A percentile compares a stretch with the other conserved stretches of the same genome.
phyloP scores from a whole-genome alignment of 495 filamentous ascomycete genomes.

The Neurospora terricola region DNA sequence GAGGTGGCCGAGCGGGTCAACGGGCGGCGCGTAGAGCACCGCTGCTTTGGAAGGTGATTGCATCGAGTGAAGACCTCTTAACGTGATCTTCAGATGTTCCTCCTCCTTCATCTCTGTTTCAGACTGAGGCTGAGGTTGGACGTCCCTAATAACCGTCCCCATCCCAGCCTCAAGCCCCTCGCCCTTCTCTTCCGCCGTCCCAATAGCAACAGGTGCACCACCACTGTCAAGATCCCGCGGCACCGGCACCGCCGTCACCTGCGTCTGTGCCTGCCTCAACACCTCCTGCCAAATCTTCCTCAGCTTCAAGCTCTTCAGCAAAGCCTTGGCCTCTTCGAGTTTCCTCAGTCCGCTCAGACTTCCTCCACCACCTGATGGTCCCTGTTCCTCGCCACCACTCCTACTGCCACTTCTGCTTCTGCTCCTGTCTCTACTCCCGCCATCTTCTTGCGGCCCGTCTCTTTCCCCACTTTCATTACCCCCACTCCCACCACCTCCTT shows the following conservation, averaged over 20 bases:
- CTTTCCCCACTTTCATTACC: not conserved
- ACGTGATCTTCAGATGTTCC: conserved; percentile 24
- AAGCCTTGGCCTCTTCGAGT: conserved; percentile 46
- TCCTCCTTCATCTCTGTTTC: not conserved
- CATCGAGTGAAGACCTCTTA: conserved; percentile 41
- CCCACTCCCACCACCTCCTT: not conserved
- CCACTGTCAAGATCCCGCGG: conserved; percentile 8
- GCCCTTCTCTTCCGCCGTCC: conserved; percentile 1
- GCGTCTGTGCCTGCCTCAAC: conserved; percentile 19
- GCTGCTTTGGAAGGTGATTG: conserved; percentile 26
- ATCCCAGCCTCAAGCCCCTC: not conserved
- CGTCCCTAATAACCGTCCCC: not conserved
- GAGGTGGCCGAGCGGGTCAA: conserved; percentile 46
- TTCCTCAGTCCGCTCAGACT: not conserved
- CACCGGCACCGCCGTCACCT: not conserved
- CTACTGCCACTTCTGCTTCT: not conserved
- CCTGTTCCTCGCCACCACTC: not conserved
- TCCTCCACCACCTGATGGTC: not conserved
- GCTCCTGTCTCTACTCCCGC: not conserved
- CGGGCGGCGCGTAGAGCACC: conserved; percentile 38
- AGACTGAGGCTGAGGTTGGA: not conserved
- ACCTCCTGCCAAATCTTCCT: conserved; percentile 24
- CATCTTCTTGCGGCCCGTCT: not conserved
- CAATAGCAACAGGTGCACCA: conserved; percentile 3
- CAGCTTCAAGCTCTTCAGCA: conserved; percentile 48